Evolutionary conservation across 768 basidiomycete species (phyloP).

Genomic region (Suillus lakei): DNA sequence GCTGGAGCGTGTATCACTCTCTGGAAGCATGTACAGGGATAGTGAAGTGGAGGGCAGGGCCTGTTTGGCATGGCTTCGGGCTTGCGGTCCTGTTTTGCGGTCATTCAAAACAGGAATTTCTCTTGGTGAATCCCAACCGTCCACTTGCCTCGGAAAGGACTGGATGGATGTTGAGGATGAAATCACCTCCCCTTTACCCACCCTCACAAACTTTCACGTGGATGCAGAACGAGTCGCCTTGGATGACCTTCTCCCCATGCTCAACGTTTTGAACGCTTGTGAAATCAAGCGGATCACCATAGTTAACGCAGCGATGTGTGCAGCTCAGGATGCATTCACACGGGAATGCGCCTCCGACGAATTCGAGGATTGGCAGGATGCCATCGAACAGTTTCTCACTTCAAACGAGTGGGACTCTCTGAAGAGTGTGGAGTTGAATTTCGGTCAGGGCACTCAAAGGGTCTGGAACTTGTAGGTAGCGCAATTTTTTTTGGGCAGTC

Average conservation of each 20-base stretch:
- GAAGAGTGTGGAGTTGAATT: conserved; percentile 20
- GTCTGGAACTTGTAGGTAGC: conserved; percentile 26
- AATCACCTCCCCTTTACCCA: conserved; percentile 7
- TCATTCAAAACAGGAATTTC: conserved; percentile 27
- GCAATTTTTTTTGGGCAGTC: not conserved
- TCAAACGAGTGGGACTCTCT: conserved; percentile 24
- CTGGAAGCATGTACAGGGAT: conserved; percentile 35
- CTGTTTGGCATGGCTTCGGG: conserved; percentile 29
- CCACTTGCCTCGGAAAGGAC: not conserved
- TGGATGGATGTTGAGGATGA: not conserved
- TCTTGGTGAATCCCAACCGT: conserved; percentile 21
- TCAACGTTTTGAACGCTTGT: conserved; percentile 23
- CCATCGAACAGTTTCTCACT: conserved; percentile 25
- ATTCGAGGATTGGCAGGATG: conserved; percentile 31
- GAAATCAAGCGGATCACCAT: conserved; percentile 27
- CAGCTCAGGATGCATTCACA: conserved; percentile 26
- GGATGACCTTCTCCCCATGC: conserved; percentile 26
- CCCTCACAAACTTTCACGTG: conserved; percentile 26
- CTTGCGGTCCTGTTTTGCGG: conserved; percentile 24
- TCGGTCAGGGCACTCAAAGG: conserved; percentile 21
- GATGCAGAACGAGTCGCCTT: conserved; percentile 30
- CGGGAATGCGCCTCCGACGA: conserved; percentile 37
- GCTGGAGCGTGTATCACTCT: conserved; percentile 29
- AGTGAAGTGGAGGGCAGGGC: conserved; percentile 24
- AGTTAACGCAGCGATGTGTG: not conserved